A percentile compares a stretch with the other conserved stretches of the same genome.
phyloP scores from a whole-genome alignment of 257 asterid genomes.

The Solanum acaule region DNA sequence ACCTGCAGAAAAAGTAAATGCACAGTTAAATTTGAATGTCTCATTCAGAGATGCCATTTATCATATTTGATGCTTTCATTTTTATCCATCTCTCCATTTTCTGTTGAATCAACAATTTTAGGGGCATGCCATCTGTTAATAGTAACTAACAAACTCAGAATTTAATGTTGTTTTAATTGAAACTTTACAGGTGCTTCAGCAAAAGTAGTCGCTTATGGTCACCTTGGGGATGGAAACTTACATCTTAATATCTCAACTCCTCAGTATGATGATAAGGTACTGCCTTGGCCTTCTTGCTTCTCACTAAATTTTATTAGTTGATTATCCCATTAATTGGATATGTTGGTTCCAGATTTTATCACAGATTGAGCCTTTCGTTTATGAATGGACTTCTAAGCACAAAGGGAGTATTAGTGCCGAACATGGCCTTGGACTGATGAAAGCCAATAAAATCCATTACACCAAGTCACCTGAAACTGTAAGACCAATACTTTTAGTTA shows the following conservation, averaged over 20 bases:
- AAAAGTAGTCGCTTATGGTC: conserved; percentile 84
- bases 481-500: conserved; percentile 17
- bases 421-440: conserved; percentile 96
- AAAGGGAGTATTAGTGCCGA: conserved; percentile 96
- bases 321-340: conserved; percentile 1
- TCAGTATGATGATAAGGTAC: conserved; percentile 60
- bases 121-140: background rate
- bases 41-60: background rate
- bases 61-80: background rate
- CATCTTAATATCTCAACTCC: conserved; percentile 85
- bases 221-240: conserved; percentile 95
- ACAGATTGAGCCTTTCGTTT: conserved; percentile 85
- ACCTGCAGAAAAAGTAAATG: background rate
- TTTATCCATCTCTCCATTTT: background rate
- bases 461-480: conserved; percentile 89
- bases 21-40: background rate
- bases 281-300: conserved; percentile 1
- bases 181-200: conserved; percentile 41
- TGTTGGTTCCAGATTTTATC: conserved; percentile 50
- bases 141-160: background rate
- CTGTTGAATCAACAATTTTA: background rate
- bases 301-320: conserved; percentile 1
- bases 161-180: background rate
- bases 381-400: conserved; percentile 96
- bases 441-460: conserved; percentile 83